Percentiles rank a stretch among this genome's conserved stretches.
phyloP scores from a whole-genome alignment of 331 rosid genomes.

The Quercus tomentella region DNA sequence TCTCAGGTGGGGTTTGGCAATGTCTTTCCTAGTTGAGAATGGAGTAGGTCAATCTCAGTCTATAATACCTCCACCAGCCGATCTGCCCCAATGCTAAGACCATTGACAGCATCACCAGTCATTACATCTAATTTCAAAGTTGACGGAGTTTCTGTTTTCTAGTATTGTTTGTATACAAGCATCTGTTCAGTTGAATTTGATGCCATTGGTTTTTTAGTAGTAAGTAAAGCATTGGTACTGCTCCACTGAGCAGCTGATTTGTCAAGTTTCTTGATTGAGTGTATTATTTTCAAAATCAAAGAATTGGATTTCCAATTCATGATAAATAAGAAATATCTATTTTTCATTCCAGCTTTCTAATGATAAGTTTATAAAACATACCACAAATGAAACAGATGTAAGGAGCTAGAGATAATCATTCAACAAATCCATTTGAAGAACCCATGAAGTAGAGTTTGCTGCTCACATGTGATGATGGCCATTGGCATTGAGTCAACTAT shows the following conservation, averaged over 20 bases:
- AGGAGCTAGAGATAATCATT: background rate
- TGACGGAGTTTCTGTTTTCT: conserved; percentile 20
- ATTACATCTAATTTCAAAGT: conserved; percentile 14
- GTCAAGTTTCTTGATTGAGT: conserved; percentile 22
- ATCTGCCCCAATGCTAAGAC: conserved; percentile 75
- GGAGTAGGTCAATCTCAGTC: conserved; percentile 68
- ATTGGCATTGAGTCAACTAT: background rate
- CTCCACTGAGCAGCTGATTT: conserved; percentile 18
- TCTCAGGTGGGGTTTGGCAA: conserved; percentile 66
- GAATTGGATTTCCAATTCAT: conserved; percentile 13
- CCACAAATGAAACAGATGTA: background rate
- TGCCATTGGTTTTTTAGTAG: conserved; percentile 1
- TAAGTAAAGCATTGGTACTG: conserved; percentile 28
- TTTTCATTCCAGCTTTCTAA: conserved; percentile 13
- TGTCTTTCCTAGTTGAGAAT: conserved; percentile 78
- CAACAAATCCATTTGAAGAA: background rate
- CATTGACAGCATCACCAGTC: conserved; percentile 9
- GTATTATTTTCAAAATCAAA: conserved; percentile 10
- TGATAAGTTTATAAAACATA: conserved; percentile 3
- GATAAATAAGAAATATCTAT: background rate
- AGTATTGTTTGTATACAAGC: background rate
- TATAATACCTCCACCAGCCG: conserved; percentile 93
- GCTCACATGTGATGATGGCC: background rate
- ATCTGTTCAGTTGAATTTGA: conserved; percentile 16
- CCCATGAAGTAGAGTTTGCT: background rate